Conservation (phyloP, 163 green algal species). For the Volvox carteri region DNA sequence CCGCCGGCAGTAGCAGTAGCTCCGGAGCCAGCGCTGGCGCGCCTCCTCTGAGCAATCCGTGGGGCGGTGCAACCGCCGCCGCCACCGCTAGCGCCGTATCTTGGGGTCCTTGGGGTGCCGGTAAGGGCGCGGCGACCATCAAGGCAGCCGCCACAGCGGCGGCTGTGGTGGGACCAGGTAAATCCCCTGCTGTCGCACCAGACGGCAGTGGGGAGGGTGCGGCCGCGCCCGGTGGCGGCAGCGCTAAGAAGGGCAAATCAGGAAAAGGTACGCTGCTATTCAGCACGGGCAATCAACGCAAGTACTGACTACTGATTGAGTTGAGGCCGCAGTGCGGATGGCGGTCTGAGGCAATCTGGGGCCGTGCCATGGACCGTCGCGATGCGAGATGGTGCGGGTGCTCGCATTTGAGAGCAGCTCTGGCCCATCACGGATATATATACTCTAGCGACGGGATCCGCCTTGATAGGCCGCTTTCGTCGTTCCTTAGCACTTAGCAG, state of each 20-base stretch:
- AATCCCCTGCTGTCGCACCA: not conserved
- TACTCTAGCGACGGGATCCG: no score
- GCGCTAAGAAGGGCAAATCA: constrained; percentile 47
- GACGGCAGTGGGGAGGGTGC: not conserved
- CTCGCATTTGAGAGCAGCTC: no score
- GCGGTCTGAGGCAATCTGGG: no score
- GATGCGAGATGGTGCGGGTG: no score
- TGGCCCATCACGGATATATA: no score
- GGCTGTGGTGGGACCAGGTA: not conserved
- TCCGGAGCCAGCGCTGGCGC: not conserved
- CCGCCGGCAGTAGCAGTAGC: not conserved
- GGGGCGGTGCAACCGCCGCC: not conserved
- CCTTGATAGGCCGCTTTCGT: no score
- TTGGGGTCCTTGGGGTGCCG: constrained; percentile 12
- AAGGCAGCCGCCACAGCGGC: constrained; percentile 15
- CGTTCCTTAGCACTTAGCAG: no score
- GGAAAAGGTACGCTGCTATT: constrained; percentile 48
- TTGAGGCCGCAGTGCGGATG: no score
- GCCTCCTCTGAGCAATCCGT: not conserved
- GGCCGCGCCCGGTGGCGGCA: not conserved
- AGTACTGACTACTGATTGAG: constrained; percentile 53
- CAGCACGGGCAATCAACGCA: constrained; percentile 43
- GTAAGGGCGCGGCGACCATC: constrained; percentile 18
- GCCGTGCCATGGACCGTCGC: no score
- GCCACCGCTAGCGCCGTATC: not conserved